Base-by-base conservation (phyloP, 345 rosid genomes). In the Melaleuca alternifolia region DNA sequence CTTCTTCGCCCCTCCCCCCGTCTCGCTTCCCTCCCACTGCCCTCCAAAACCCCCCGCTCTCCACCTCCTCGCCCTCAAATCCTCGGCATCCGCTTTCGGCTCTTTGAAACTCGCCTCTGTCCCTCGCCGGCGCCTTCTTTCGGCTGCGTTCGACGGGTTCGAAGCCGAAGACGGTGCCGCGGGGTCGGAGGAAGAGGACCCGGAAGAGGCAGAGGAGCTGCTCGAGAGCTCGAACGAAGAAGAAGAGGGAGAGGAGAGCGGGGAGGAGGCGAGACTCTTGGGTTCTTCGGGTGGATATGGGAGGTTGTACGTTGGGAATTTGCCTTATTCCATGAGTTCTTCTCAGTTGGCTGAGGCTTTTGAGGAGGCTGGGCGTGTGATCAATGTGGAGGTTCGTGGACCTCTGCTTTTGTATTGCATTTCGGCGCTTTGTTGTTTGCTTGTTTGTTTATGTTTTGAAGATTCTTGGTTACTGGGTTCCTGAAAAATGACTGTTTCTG, bases 301-400 rank as follows among this genome's bases (percentile, higher is more conserved):
- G 85, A 94, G 94, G 89, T 86, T 96, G n/a, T 97, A 93, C 87
- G 94, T 97, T 5, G 99, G 99, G 51, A 96, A 95, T 59, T 91
- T 96, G 86, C 97, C 98, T 10, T 97, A 94, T 90, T 87, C 95
- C 57, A 92, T 91, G 93, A 94, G 92, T 87, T 89, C 98, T 84
- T 87, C 92, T 8, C 94, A 95, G 86, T 91, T 96, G 89, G 61
- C 93, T 10, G 94, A 93, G 89, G 50, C 90, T 85, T 96, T 97
- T 50, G 90, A 87, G 61, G 96, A 94, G 90, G 97, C 97, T 86
- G 99, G 99, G 62, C 89, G 84, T 1, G 97, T 97, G 59, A 87
- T 91, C 61, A 90, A 91, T 85, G 97, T 91, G 79, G 95, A 96
- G 99, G 99, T 96, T 62, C 83, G 85, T 81, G 24, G 48, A 48